Evolutionary conservation across 208 protist genomes (phyloP), one percentile per base, ranked within the genome.

Genomic region (Porcisia hertigi): DNA sequence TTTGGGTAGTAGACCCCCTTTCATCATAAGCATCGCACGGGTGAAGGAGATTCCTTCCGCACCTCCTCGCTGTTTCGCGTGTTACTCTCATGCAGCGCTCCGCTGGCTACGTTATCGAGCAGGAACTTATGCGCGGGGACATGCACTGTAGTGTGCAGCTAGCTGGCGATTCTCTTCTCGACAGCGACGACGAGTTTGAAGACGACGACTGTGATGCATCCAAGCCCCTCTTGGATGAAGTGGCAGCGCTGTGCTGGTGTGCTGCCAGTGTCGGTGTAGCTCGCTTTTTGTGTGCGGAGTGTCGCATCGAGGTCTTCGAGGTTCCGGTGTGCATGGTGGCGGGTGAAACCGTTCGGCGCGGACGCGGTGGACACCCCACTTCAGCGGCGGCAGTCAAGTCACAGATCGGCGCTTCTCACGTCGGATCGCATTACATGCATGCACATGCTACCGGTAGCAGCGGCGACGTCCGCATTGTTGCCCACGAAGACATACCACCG

Each of bases 281-380:
- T 8, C 76, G 76, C 14, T 90, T 85, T 54, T 60, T 81, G 9
- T 82, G 70, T 41, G 49, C 53, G 0, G 66, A 87, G 54, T 92
- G 83, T 62, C 81, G 83, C 49, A 80, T 92, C 43, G 86, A 89
- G 52, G 84, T 86, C 36, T 92, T 90, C 59, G 81, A 92, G 64
- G 82, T 85, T 5, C 63, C 76, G 2, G 83, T 84, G n/a, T 75
- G 59, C 43, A 58, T 87, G 20, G 80, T 81, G 25, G 78, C 77
- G 0, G 78, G 77, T 20, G 71, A 78, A 20, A 66, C 67, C 0
- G 81, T 79, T 69, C 76, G 73, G 1, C 75, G 64, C 7, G 39
- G 66, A n/a, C 57, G 55, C 30, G 75, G 64, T 34, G 39, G 45
- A 34, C 23, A 5, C 64, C 3, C n/a, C n/a, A 59, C 39, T 18